Percentiles rank a stretch among this genome's conserved stretches.
phyloP scores from a whole-genome alignment of 768 basidiomycete genomes.

The Ramaria sp. region DNA sequence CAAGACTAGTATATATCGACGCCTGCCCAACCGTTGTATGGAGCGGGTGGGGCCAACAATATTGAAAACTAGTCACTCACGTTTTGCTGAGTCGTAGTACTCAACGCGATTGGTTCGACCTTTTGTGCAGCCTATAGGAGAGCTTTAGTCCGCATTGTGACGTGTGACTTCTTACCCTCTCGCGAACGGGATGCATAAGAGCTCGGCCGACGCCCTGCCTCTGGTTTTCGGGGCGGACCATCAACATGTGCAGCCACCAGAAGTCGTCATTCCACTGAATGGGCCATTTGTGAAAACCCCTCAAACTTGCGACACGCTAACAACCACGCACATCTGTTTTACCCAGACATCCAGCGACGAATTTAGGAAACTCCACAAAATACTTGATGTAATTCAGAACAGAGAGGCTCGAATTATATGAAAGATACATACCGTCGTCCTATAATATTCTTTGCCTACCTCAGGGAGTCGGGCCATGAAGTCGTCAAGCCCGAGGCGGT shows the following conservation, averaged over 20 bases:
- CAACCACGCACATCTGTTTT: background rate
- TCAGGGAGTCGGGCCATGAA: slow-evolving; percentile 11
- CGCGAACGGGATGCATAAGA: background rate
- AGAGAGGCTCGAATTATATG: background rate
- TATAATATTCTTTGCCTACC: slow-evolving; percentile 12
- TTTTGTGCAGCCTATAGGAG: background rate
- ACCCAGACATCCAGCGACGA: background rate
- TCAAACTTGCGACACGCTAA: too few species aligned
- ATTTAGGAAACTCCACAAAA: background rate
- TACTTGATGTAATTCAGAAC: background rate
- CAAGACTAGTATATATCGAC: slow-evolving; percentile 10
- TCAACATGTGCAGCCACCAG: background rate
- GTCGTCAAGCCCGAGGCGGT: slow-evolving; percentile 8
- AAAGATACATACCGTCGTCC: slow-evolving; percentile 7
- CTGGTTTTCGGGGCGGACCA: background rate
- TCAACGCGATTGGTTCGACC: slow-evolving; percentile 9
- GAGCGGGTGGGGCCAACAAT: background rate
- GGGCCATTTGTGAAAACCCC: too few species aligned
- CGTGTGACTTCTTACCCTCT: background rate
- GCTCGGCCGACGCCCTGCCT: background rate
- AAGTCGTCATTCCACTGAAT: background rate
- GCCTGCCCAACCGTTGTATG: slow-evolving; percentile 2
- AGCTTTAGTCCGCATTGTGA: background rate
- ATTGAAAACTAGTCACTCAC: background rate
- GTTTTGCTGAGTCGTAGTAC: slow-evolving; percentile 10